Evolutionary conservation across 129 eudicot genomes (phyloP).

Genomic region (Arctium minus): DNA sequence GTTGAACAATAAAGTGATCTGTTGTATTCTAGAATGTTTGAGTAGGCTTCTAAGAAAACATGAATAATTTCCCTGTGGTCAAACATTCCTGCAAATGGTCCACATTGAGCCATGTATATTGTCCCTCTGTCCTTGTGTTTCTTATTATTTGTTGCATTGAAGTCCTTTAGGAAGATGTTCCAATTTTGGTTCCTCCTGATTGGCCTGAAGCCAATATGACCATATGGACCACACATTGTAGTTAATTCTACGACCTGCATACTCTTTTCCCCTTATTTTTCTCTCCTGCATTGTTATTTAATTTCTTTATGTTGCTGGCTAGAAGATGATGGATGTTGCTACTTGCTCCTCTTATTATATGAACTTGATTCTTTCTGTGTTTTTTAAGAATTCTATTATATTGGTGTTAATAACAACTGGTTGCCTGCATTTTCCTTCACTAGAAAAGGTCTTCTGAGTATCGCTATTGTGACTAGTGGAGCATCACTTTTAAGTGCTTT

Average conservation of each 20-base stretch:
- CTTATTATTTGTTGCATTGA: too few species aligned
- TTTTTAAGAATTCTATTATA: background rate
- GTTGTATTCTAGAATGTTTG: too few species aligned
- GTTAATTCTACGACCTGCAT: background rate
- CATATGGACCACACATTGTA: background rate
- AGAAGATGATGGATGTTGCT: background rate
- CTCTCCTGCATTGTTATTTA: background rate
- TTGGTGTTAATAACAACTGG: constrained; percentile 13
- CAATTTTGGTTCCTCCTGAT: too few species aligned
- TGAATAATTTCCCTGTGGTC: too few species aligned
- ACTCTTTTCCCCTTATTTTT: background rate
- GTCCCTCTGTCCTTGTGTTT: too few species aligned
- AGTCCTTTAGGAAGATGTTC: too few species aligned
- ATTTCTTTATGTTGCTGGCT: background rate
- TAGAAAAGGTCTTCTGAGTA: constrained; percentile 78
- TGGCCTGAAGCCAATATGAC: background rate
- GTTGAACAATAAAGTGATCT: too few species aligned
- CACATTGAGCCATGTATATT: too few species aligned
- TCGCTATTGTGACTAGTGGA: constrained; percentile 58
- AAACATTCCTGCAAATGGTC: too few species aligned
- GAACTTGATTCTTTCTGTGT: background rate
- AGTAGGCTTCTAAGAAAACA: too few species aligned
- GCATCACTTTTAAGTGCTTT: constrained; percentile 61
- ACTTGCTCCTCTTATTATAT: background rate
- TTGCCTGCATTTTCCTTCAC: constrained; percentile 16